A percentile compares a stretch with the other conserved stretches of the same genome.
phyloP scores from a whole-genome alignment of 768 basidiomycete genomes.

The Mycena vulgaris region DNA sequence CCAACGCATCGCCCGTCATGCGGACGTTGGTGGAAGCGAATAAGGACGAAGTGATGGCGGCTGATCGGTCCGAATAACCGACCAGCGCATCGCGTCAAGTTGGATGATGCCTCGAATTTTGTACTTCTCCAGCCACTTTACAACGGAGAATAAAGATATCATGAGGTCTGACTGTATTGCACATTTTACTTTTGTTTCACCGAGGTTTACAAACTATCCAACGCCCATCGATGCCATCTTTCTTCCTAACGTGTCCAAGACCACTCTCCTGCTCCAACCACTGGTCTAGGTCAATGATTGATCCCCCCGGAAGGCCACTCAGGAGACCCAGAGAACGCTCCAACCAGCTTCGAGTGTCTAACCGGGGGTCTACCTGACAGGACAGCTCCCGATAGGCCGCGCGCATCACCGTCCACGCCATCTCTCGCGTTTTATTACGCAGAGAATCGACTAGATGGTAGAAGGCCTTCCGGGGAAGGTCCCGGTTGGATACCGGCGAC shows the following conservation, averaged over 20 bases:
- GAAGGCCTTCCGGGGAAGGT: slow-evolving; percentile 60
- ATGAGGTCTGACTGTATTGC: too few species aligned
- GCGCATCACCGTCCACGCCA: slow-evolving; percentile 73
- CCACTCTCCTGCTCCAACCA: slow-evolving; percentile 65
- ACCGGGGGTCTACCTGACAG: slow-evolving; percentile 53
- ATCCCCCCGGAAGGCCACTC: slow-evolving; percentile 48
- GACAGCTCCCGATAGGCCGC: slow-evolving; percentile 75
- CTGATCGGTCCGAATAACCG: neutral
- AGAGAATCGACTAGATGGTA: slow-evolving; percentile 61
- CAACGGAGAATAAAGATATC: too few species aligned
- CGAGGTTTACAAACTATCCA: slow-evolving; percentile 75
- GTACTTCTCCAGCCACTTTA: too few species aligned
- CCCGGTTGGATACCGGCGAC: slow-evolving; percentile 28
- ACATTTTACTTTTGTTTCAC: too few species aligned
- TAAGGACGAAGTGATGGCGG: neutral
- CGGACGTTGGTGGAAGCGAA: neutral
- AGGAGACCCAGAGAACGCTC: slow-evolving; percentile 63
- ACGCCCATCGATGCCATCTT: slow-evolving; percentile 69
- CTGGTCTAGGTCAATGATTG: slow-evolving; percentile 55
- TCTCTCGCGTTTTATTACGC: slow-evolving; percentile 65
- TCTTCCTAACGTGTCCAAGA: slow-evolving; percentile 66
- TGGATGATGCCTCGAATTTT: too few species aligned
- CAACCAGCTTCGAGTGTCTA: slow-evolving; percentile 64
- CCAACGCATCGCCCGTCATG: slow-evolving; percentile 8
- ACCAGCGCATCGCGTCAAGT: too few species aligned